Evolutionary conservation across 352 stramenopile genomes (phyloP).

Genomic region (Phytophthora ohioensis): DNA sequence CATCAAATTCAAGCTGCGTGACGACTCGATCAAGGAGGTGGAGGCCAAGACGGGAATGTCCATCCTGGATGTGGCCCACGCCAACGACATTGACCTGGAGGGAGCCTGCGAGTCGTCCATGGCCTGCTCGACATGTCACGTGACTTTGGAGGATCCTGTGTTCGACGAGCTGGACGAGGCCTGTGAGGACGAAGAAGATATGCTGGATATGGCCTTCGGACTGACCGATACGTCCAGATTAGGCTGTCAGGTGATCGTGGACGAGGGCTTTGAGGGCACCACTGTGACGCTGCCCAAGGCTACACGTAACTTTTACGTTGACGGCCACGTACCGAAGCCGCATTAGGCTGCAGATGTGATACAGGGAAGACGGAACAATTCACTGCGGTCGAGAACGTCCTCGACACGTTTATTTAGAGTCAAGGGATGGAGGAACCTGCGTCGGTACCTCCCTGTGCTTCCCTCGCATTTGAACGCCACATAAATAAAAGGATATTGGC

Average conservation of each 20-base stretch:
- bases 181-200: conserved; percentile 98
- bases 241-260: conserved; percentile 92
- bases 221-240: conserved; percentile 95
- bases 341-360: conserved; percentile 72
- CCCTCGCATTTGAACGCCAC: conserved; percentile 25
- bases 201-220: conserved; percentile 99
- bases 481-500: conserved; percentile 49
- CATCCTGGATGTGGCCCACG: conserved; percentile 93
- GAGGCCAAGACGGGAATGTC: conserved; percentile 84
- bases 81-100: conserved; percentile 95
- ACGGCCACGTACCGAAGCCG: conserved; percentile 97
- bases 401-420: conserved; percentile 47
- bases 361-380: conserved; percentile 14
- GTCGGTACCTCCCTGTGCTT: conserved; percentile 10
- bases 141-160: conserved; percentile 94
- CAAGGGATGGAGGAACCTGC: conserved; percentile 19
- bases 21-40: conserved; percentile 70
- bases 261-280: conserved; percentile 91
- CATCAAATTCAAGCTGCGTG: conserved; percentile 76
- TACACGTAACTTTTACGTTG: conserved; percentile 99
- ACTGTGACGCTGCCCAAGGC: conserved; percentile 94
- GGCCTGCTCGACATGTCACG: conserved; percentile 98
- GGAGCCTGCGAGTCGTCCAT: conserved; percentile 95
- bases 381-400: conserved; percentile 11
- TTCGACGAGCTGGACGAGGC: conserved; percentile 93